Conservation (phyloP, 441 rosid species). For the Biscutella auriculata region DNA sequence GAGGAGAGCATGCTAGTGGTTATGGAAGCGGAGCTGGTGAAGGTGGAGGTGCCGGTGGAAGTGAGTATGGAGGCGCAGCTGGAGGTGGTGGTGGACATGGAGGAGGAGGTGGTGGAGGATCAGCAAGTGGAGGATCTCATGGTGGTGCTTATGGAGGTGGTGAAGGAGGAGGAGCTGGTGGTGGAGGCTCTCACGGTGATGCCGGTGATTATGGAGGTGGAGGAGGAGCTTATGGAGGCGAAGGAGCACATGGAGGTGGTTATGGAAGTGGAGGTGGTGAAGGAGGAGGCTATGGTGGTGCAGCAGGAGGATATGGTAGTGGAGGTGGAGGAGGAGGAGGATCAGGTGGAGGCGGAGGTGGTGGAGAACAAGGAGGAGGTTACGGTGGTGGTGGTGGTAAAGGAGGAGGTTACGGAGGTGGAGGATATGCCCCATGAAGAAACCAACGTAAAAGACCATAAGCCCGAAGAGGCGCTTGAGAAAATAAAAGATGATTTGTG, state of each 20-base stretch:
- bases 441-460: slow-evolving; percentile 6
- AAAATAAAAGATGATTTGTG: slow-evolving; percentile 11
- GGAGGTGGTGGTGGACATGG: slow-evolving; percentile 28
- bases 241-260: slow-evolving; percentile 30
- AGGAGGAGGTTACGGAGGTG: slow-evolving; percentile 23
- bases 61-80: slow-evolving; percentile 26
- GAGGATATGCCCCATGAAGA: slow-evolving; percentile 23
- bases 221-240: slow-evolving; percentile 26
- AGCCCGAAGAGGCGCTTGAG: background rate
- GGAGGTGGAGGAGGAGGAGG: too few relatives aligned
- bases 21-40: slow-evolving; percentile 29
- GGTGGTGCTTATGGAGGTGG: slow-evolving; percentile 37
- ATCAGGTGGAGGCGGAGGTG: slow-evolving; percentile 28
- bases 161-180: slow-evolving; percentile 32
- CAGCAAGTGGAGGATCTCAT: slow-evolving; percentile 25
- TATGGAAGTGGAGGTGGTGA: slow-evolving; percentile 29
- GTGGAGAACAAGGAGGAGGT: slow-evolving; percentile 22
- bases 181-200: slow-evolving; percentile 28
- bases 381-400: slow-evolving; percentile 28
- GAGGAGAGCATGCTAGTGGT: slow-evolving; percentile 33
- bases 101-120: slow-evolving; percentile 28
- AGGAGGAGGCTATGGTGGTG: slow-evolving; percentile 27
- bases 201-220: slow-evolving; percentile 34
- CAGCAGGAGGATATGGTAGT: slow-evolving; percentile 20
- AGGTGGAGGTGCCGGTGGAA: slow-evolving; percentile 24